phyloP scores from a whole-genome alignment of 331 rosid genomes.

The Acacia concinna region DNA sequence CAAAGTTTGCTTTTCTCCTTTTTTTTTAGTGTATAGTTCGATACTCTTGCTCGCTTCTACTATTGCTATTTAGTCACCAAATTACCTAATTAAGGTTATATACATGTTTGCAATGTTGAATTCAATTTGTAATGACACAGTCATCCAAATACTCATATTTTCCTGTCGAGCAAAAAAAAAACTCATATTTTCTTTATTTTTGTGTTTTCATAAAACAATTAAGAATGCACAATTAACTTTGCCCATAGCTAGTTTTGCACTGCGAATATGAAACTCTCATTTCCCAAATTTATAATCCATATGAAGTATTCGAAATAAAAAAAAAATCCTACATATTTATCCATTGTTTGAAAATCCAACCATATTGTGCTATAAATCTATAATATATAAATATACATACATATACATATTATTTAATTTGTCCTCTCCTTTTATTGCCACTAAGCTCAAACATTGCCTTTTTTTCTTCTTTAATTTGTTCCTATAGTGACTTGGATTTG shows the following conservation, averaged over 20 bases:
- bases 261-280: not conserved
- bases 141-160: not conserved
- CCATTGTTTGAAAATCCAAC: not conserved
- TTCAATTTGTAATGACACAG: not conserved
- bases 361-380: too few relatives aligned
- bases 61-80: not conserved
- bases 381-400: too few relatives aligned
- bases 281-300: not conserved
- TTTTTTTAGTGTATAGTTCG: too few relatives aligned
- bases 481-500: not conserved
- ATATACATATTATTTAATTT: not conserved
- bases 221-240: too few relatives aligned
- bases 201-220: too few relatives aligned
- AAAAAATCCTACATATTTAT: not conserved
- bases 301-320: too few relatives aligned
- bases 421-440: slow-evolving; percentile 23
- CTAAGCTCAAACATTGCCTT: not conserved
- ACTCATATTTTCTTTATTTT: too few relatives aligned
- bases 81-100: not conserved
- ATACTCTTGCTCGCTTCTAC: too few relatives aligned
- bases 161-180: too few relatives aligned
- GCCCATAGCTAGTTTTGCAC: not conserved
- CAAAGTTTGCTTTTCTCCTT: too few relatives aligned
- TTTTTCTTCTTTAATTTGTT: not conserved
- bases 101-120: not conserved